phyloP scores from a whole-genome alignment of 495 filamentous ascomycete species.

The Annulohypoxylon nitens region DNA sequence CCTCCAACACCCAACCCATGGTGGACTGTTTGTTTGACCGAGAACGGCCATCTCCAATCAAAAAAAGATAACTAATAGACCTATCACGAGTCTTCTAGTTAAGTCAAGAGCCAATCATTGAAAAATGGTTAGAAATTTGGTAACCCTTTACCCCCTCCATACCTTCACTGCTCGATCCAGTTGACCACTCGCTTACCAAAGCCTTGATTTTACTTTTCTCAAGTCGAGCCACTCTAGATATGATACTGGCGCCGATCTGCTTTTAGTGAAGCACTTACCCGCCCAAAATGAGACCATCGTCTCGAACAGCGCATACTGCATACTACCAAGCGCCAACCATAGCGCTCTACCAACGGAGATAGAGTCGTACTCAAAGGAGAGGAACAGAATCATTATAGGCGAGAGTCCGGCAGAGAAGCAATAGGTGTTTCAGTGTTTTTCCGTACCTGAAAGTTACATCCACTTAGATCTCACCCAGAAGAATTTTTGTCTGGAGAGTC shows the following conservation, averaged over 20 bases:
- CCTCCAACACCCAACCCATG: conserved; percentile 14
- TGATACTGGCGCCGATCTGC: background rate
- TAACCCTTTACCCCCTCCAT: conserved; percentile 17
- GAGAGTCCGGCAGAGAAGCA: conserved; percentile 33
- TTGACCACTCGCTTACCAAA: conserved; percentile 20
- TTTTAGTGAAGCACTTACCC: conserved; percentile 16
- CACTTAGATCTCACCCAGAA: conserved; percentile 36
- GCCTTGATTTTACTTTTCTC: conserved; percentile 7
- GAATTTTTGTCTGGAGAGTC: conserved; percentile 28
- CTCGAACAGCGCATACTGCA: conserved; percentile 35
- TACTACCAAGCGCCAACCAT: conserved; percentile 32
- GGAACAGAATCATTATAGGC: conserved; percentile 29
- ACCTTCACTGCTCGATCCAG: conserved; percentile 8
- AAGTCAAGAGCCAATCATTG: conserved; percentile 21
- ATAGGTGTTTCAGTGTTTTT: conserved; percentile 25
- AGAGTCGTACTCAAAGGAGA: conserved; percentile 34
- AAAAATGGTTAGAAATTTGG: conserved; percentile 13
- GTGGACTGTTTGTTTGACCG: conserved; percentile 33
- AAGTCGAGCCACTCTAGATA: conserved; percentile 12
- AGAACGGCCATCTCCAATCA: conserved; percentile 36
- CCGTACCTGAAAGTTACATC: conserved; percentile 45
- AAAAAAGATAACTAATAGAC: conserved; percentile 33
- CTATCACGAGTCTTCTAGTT: conserved; percentile 33
- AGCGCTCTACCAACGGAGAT: conserved; percentile 10
- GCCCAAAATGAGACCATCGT: conserved; percentile 21